Percentiles rank a stretch among this genome's conserved stretches.
These are phyloP conservation scores for Cryptosporidium meleagridis DNA, from an alignment of 169 alveolate species.

Conservation along the genomic window DNA sequence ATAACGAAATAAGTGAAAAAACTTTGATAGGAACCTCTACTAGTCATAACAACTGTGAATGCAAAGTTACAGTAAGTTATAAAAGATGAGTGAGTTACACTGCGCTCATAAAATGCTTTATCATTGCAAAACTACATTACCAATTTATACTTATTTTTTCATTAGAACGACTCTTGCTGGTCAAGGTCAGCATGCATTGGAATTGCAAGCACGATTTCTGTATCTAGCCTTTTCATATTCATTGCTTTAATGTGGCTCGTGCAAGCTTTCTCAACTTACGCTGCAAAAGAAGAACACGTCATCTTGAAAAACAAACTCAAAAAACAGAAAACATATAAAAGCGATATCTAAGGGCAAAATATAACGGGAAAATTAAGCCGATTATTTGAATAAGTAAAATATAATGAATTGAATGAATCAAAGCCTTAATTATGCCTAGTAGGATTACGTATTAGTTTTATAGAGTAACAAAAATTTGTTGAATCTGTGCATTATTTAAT, in stretches of 20 bases:
- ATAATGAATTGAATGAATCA: neutral
- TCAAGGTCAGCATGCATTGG: constrained; percentile 52
- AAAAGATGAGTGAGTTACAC: neutral
- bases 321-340: neutral
- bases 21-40: neutral
- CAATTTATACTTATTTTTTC: neutral
- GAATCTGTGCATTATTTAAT: too few relatives aligned
- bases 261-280: constrained; percentile 17
- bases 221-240: constrained; percentile 11
- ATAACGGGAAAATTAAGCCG: neutral
- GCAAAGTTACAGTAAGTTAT: constrained; percentile 43
- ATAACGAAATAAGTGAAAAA: neutral
- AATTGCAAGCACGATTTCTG: constrained; percentile 42
- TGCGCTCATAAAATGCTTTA: neutral
- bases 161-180: constrained; percentile 40
- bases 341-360: neutral
- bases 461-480: neutral
- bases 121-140: neutral
- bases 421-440: too few relatives aligned
- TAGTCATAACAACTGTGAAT: constrained; percentile 4
- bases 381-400: too few relatives aligned
- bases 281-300: constrained; percentile 37
- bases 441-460: neutral
- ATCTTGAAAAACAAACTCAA: neutral
- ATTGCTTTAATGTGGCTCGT: constrained; percentile 31